These are phyloP conservation scores for Verticillium isaacii DNA, from an alignment of 2,329 filamentous ascomycete species.

Conservation along the genomic window DNA sequence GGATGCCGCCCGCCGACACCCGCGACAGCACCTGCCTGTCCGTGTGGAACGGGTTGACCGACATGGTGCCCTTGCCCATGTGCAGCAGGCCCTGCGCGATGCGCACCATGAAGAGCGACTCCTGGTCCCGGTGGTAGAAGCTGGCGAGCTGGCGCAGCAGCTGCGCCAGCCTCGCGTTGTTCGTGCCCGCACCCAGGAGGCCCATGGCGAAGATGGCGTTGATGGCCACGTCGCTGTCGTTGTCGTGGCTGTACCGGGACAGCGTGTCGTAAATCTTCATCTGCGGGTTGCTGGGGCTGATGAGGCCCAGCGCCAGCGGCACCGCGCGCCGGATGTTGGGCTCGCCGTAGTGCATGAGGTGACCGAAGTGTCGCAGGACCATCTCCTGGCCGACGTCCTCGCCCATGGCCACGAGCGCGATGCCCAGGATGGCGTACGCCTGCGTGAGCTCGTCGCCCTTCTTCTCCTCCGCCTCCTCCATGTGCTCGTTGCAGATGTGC, in stretches of 20 bases:
- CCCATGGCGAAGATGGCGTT: constrained; percentile 99
- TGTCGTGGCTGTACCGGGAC: constrained; percentile 96
- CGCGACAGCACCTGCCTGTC: constrained; percentile 93
- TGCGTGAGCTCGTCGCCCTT: constrained; percentile 94
- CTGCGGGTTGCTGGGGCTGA: constrained; percentile 96
- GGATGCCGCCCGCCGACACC: constrained; percentile 82
- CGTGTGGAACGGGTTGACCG: constrained; percentile 97
- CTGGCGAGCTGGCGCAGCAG: constrained; percentile 89
- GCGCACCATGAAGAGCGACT: constrained; percentile 97
- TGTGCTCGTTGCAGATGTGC: constrained; percentile 96
- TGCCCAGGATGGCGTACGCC: constrained; percentile 90
- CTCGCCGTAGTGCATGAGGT: constrained; percentile 98
- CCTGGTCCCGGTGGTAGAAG: constrained; percentile 96
- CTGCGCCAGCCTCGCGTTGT: constrained; percentile 95
- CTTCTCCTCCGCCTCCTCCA: constrained; percentile 91
- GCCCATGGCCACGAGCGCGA: constrained; percentile 94
- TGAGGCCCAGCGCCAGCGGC: constrained; percentile 90
- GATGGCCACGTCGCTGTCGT: constrained; percentile 95
- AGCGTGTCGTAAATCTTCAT: constrained; percentile 99
- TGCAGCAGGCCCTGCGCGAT: constrained; percentile 96
- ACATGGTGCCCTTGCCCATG: constrained; percentile 98
- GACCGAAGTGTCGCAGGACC: constrained; percentile 94
- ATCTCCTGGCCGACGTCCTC: constrained; percentile 98
- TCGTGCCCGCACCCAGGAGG: constrained; percentile 91
- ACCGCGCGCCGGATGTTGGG: constrained; percentile 95